Conservation (phyloP, 257 asterid species). For the Verbascum thapsus region DNA sequence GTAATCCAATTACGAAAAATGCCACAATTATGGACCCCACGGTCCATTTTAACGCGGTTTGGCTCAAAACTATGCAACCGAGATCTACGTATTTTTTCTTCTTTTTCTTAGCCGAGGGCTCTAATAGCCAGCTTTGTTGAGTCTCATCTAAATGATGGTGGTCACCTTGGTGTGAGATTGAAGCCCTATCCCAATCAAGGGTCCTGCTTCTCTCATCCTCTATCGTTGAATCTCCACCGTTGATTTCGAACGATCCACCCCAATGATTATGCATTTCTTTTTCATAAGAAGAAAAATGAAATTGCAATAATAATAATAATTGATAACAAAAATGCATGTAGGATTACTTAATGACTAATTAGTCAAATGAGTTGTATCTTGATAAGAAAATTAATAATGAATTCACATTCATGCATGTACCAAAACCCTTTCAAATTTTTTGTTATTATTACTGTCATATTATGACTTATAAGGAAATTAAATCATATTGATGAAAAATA, state of each 20-base stretch:
- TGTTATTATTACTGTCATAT: too few relatives aligned
- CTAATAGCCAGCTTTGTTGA: conserved; percentile 85
- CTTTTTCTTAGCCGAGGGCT: conserved; percentile 60
- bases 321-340: neutral
- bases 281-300: neutral
- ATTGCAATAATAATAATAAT: too few relatives aligned
- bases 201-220: conserved; percentile 56
- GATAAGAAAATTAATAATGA: too few relatives aligned
- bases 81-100: conserved; percentile 75
- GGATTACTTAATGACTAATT: conserved; percentile 14
- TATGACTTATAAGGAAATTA: too few relatives aligned
- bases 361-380: too few relatives aligned
- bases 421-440: too few relatives aligned
- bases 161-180: conserved; percentile 42
- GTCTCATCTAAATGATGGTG: conserved; percentile 63
- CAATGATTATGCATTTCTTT: conserved; percentile 62
- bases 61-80: conserved; percentile 69
- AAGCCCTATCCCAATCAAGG: conserved; percentile 70
- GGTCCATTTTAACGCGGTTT: conserved; percentile 59
- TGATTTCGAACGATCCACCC: conserved; percentile 86
- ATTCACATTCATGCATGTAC: too few relatives aligned
- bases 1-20: conserved; percentile 60
- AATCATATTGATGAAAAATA: too few relatives aligned
- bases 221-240: conserved; percentile 44
- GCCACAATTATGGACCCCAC: conserved; percentile 34